Conservation (phyloP, 768 basidiomycete species). For the Russula ochroleuca region DNA sequence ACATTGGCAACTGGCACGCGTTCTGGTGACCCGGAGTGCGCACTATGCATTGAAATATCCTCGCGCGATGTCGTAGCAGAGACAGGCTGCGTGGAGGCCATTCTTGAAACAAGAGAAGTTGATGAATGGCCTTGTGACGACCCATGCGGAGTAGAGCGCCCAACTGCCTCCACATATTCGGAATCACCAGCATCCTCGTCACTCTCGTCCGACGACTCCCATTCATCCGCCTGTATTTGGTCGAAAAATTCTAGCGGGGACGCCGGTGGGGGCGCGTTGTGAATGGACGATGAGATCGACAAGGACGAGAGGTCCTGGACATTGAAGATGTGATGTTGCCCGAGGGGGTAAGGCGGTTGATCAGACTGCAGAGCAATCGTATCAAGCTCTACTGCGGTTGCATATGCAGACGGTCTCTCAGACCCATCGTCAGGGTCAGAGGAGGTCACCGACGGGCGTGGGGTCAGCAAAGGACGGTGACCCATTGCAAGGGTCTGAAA, state of each 20-base stretch:
- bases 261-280: conserved; percentile 59
- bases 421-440: conserved; percentile 29
- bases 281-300: conserved; percentile 43
- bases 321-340: background rate
- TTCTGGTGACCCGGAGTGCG: conserved; percentile 13
- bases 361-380: conserved; percentile 5
- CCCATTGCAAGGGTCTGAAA: background rate
- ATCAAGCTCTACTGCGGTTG: conserved; percentile 17
- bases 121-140: conserved; percentile 19
- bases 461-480: conserved; percentile 1
- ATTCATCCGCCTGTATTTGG: conserved; percentile 62
- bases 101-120: conserved; percentile 4
- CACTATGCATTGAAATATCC: conserved; percentile 5
- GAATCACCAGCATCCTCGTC: conserved; percentile 30
- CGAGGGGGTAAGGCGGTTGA: background rate
- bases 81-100: conserved; percentile 22
- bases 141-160: conserved; percentile 8
- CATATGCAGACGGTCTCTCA: conserved; percentile 26
- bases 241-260: conserved; percentile 74
- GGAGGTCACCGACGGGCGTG: conserved; percentile 20
- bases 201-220: conserved; percentile 54
- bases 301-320: conserved; percentile 42
- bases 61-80: conserved; percentile 15
- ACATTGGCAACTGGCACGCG: conserved; percentile 20
- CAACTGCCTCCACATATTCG: conserved; percentile 29